phyloP scores from a whole-genome alignment of 371 early-diverging fungal genomes.

The Mortierella polycephala region DNA sequence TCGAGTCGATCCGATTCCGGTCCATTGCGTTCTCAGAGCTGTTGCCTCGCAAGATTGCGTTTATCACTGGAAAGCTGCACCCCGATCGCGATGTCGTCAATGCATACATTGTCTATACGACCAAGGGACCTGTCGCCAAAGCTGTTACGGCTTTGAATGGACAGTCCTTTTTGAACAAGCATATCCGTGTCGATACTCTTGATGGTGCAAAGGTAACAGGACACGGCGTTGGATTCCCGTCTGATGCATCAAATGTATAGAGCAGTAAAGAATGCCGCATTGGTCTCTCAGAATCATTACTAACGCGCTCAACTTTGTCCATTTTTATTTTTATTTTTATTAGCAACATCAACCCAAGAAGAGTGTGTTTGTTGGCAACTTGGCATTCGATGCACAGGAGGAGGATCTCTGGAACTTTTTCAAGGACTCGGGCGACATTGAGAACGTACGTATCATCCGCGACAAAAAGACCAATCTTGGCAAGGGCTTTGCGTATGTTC shows the following conservation, averaged over 20 bases:
- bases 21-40: constrained; percentile 82
- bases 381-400: constrained; percentile 88
- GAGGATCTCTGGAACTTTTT: constrained; percentile 90
- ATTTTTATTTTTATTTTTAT: background rate
- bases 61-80: constrained; percentile 81
- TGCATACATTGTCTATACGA: constrained; percentile 87
- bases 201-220: constrained; percentile 59
- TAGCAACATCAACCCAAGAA: constrained; percentile 81
- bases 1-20: constrained; percentile 91
- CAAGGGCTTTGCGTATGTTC: constrained; percentile 94
- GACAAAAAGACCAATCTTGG: constrained; percentile 92
- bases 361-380: constrained; percentile 92
- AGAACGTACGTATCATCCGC: constrained; percentile 87
- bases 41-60: constrained; percentile 79
- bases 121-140: constrained; percentile 68
- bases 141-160: constrained; percentile 78
- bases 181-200: constrained; percentile 88
- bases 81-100: constrained; percentile 85
- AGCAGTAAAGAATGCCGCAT: background rate
- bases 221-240: too few relatives aligned
- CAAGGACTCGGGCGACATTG: constrained; percentile 83
- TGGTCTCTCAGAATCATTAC: background rate
- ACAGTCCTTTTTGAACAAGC: constrained; percentile 83
- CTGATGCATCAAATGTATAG: background rate
- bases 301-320: background rate